Conservation (phyloP, 2,329 filamentous ascomycete genomes). For the Clonostachys solani region DNA sequence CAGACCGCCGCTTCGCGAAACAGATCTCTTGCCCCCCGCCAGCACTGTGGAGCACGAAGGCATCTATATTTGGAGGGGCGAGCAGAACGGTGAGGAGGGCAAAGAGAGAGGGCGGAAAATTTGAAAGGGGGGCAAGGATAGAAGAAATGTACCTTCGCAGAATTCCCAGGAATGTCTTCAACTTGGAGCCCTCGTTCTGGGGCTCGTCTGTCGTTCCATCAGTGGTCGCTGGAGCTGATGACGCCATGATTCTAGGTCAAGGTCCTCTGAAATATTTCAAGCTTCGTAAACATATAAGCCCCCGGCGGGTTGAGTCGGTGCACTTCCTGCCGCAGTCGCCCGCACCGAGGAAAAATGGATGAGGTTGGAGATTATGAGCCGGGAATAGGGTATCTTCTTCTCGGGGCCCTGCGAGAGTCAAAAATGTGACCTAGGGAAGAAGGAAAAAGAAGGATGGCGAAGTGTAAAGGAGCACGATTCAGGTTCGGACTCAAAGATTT, state of each 20-base stretch:
- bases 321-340: too few species aligned
- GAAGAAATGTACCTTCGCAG: conserved; percentile 70
- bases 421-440: neutral
- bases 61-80: neutral
- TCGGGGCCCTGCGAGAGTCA: too few species aligned
- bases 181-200: conserved; percentile 78
- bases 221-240: conserved; percentile 13
- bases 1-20: neutral
- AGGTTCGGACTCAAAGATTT: neutral
- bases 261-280: too few species aligned
- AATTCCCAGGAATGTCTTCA: conserved; percentile 84
- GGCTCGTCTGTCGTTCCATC: conserved; percentile 34
- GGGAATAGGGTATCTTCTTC: too few species aligned
- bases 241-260: conserved; percentile 2
- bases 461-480: neutral
- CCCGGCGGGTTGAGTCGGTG: neutral
- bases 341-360: too few species aligned
- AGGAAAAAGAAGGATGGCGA: neutral
- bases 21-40: neutral
- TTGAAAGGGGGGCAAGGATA: neutral
- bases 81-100: neutral
- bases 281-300: neutral
- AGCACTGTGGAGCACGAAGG: neutral
- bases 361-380: too few species aligned
- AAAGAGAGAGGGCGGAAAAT: conserved; percentile 1